Evolutionary conservation across 2,329 filamentous ascomycete species (phyloP).

Genomic region (Alternaria viburni): DNA sequence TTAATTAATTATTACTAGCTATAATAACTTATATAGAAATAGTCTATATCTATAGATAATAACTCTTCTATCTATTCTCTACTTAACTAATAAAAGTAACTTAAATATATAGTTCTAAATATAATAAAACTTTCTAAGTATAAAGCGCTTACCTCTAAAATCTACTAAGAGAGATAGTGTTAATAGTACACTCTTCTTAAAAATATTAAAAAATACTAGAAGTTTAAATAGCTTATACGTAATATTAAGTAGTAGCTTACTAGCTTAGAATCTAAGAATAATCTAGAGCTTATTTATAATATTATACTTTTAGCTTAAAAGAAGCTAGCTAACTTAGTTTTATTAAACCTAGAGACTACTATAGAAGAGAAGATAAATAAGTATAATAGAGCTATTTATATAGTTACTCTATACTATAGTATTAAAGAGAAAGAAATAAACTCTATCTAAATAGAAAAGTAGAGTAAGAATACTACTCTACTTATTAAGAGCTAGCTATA

Average conservation of each 20-base stretch:
- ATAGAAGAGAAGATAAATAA: constrained; percentile 7
- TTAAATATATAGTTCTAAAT: constrained; percentile 17
- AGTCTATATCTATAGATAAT: constrained; percentile 22
- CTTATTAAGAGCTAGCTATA: constrained; percentile 10
- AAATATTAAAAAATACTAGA: constrained; percentile 1
- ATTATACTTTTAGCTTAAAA: constrained; percentile 12
- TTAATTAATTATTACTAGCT: constrained; percentile 20
- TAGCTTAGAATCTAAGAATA: constrained; percentile 11
- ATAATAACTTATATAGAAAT: constrained; percentile 15
- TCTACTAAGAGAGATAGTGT: constrained; percentile 17
- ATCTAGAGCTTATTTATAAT: constrained; percentile 1
- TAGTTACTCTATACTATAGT: constrained; percentile 14
- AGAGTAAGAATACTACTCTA: background rate
- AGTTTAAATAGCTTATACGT: constrained; percentile 15
- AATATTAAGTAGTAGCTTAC: constrained; percentile 26
- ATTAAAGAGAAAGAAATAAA: constrained; percentile 15
- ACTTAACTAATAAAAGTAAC: constrained; percentile 14
- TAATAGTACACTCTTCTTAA: background rate
- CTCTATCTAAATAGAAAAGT: background rate
- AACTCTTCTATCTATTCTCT: constrained; percentile 14
- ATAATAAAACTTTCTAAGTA: constrained; percentile 21
- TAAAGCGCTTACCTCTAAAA: constrained; percentile 17
- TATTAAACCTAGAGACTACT: background rate
- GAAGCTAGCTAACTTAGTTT: constrained; percentile 1
- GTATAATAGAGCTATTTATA: constrained; percentile 2